A percentile compares a stretch with the other conserved stretches of the same genome.
phyloP scores from a whole-genome alignment of 2,329 filamentous ascomycete genomes.

The Botryotinia convoluta region DNA sequence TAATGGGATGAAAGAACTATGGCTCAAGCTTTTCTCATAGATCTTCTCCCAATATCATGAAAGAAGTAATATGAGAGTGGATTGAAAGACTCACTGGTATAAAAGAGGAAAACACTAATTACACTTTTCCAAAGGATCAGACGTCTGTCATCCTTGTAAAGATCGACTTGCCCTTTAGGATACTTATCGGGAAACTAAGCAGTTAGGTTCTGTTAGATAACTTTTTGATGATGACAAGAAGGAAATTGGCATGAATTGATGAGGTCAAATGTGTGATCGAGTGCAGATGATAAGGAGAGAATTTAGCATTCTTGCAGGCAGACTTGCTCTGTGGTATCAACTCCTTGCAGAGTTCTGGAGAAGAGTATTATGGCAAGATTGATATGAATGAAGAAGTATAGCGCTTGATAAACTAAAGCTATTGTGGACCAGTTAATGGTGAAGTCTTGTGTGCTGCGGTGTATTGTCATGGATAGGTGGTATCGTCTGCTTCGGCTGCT shows the following conservation, averaged over 20 bases:
- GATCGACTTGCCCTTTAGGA: background rate
- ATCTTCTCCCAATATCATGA: background rate
- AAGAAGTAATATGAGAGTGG: background rate
- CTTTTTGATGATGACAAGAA: background rate
- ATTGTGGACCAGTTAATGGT: background rate
- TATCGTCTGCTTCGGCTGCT: background rate
- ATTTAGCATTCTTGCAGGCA: background rate
- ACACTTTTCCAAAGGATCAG: background rate
- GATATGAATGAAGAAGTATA: background rate
- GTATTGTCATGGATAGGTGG: background rate
- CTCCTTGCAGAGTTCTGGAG: background rate
- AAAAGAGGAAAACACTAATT: background rate
- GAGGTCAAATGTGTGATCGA: fast-evolving
- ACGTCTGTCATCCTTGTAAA: no score
- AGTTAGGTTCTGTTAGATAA: background rate
- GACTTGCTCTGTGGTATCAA: no score
- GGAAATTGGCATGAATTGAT: background rate
- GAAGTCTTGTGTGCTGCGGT: background rate
- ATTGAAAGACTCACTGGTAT: background rate
- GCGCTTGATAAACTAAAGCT: background rate
- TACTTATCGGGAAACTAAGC: background rate
- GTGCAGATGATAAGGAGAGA: background rate
- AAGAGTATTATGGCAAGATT: background rate
- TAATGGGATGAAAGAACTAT: background rate
- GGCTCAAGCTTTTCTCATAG: background rate